phyloP scores from a whole-genome alignment of 2,329 filamentous ascomycete species.

The Pseudomassariella vexata region DNA sequence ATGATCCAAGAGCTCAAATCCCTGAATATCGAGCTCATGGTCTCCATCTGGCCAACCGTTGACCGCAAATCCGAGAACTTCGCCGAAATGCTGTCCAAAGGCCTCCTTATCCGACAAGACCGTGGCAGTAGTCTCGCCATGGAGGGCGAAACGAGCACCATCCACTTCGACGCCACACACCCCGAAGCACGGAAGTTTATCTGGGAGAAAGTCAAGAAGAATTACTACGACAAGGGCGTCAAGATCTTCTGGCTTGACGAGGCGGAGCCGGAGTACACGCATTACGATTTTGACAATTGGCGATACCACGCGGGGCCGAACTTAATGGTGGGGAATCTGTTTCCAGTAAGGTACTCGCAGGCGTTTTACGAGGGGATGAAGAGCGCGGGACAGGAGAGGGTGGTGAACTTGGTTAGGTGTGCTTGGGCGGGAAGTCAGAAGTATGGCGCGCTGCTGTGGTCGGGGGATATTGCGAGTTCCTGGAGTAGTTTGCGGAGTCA shows the following conservation, averaged over 20 bases:
- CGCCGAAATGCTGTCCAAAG: constrained; percentile 54
- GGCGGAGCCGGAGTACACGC: constrained; percentile 59
- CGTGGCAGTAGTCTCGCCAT: constrained; percentile 53
- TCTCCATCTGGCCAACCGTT: constrained; percentile 65
- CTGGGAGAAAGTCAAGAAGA: constrained; percentile 52
- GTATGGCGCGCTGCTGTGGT: constrained; percentile 62
- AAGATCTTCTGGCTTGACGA: constrained; percentile 65
- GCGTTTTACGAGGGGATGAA: constrained; percentile 50
- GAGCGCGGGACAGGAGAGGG: constrained; percentile 39
- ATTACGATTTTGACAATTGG: constrained; percentile 63
- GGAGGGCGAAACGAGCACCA: constrained; percentile 52
- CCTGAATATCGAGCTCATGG: constrained; percentile 59
- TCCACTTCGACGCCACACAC: constrained; percentile 61
- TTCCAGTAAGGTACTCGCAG: constrained; percentile 45
- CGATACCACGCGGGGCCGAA: constrained; percentile 52
- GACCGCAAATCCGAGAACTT: constrained; percentile 55
- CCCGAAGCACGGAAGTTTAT: constrained; percentile 52
- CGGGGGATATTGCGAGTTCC: constrained; percentile 59
- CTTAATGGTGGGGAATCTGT: constrained; percentile 48
- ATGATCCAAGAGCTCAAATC: constrained; percentile 58
- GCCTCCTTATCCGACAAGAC: constrained; percentile 55
- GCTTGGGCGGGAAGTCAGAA: constrained; percentile 53
- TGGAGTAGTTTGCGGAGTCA: constrained; percentile 57
- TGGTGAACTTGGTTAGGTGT: constrained; percentile 46
- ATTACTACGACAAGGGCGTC: constrained; percentile 59